Evolutionary conservation across 169 alveolate genomes (phyloP), one percentile per base, ranked within the genome.

Genomic region (Eimeria tenella): DNA sequence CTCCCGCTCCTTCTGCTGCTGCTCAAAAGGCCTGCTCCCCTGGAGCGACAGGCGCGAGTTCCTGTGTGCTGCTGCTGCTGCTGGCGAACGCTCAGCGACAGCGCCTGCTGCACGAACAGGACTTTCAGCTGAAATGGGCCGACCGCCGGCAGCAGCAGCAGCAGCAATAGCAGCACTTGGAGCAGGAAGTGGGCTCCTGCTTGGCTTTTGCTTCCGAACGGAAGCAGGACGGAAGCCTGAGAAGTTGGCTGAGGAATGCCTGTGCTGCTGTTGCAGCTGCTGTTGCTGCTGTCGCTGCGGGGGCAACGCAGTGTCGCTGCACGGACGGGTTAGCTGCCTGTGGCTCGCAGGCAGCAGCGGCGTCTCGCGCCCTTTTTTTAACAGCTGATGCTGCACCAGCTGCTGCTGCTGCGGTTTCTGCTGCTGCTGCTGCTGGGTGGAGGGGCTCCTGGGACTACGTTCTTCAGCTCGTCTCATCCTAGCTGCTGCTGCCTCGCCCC

Each of bases 1-100:
- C 17, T 42, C 63, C 49, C 49, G 86, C 77, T 3, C 42, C 77
- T 13, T 13, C 68, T 75, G 86, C 86, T 75, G 86, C 63, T 75
- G 86, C 68, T 42, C 63, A 6, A 11, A 50, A 23, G 23, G 82
- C 19, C 56, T 23, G 56, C 49, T 71, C 21, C 82, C 82, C 5
- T 4, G 23, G n/a, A 71, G 55, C 55, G 53, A 15, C 55, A 9
- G 74, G 6, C 17, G 74, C 21, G 74, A 19, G 6, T 21, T 65
- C 8, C 23, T 65, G 74, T 6, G 17, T 19, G 49, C 21, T 65
- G 74, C 21, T 65, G 74, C 8, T 71, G 56, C 82, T 71, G 82
- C 53, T 21, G 82, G 42, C 42, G 42, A 31, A 31, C 11, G 68
- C 68, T 25, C 19, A 11, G 68, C 68, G 19, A 17, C 68, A 58